A percentile compares a stretch with the other conserved stretches of the same genome.
phyloP scores from a whole-genome alignment of 2,329 filamentous ascomycete species.

The Arthrobotrys megalospora region DNA sequence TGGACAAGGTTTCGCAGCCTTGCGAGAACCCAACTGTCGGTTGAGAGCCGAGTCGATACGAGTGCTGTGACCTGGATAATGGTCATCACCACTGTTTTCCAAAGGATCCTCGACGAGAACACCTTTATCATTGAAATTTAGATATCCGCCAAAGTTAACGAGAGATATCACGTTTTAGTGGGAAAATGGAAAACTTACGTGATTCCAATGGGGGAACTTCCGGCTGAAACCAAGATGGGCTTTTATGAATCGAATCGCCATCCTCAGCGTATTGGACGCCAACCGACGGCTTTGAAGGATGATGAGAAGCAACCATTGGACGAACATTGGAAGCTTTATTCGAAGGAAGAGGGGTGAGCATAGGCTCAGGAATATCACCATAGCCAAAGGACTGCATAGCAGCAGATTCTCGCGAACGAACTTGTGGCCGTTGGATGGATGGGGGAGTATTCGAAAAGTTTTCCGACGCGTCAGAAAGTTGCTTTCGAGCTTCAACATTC shows the following conservation, averaged over 20 bases:
- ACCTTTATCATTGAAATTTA: not conserved
- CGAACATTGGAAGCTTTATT: not conserved
- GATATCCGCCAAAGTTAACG: not conserved
- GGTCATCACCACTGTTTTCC: conserved; percentile 10
- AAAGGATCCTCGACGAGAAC: conserved; percentile 5
- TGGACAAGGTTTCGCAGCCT: not conserved
- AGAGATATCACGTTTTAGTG: not conserved
- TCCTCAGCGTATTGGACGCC: too few relatives aligned
- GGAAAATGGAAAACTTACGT: not conserved
- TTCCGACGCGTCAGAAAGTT: too few relatives aligned
- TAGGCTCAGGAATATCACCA: not conserved
- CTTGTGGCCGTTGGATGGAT: too few relatives aligned
- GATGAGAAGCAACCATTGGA: not conserved
- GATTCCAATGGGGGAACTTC: not conserved
- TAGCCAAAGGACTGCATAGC: not conserved
- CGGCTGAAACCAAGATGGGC: not conserved
- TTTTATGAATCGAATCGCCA: not conserved
- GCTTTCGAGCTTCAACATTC: too few relatives aligned
- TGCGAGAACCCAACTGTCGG: not conserved
- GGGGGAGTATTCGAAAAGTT: too few relatives aligned
- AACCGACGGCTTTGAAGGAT: not conserved
- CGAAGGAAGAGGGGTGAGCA: not conserved
- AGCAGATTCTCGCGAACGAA: too few relatives aligned
- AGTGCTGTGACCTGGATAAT: conserved; percentile 10
- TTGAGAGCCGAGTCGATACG: conserved; percentile 12